Evolutionary conservation across 2,329 filamentous ascomycete species (phyloP).

Genomic region (Colletotrichum neosansevieriae): DNA sequence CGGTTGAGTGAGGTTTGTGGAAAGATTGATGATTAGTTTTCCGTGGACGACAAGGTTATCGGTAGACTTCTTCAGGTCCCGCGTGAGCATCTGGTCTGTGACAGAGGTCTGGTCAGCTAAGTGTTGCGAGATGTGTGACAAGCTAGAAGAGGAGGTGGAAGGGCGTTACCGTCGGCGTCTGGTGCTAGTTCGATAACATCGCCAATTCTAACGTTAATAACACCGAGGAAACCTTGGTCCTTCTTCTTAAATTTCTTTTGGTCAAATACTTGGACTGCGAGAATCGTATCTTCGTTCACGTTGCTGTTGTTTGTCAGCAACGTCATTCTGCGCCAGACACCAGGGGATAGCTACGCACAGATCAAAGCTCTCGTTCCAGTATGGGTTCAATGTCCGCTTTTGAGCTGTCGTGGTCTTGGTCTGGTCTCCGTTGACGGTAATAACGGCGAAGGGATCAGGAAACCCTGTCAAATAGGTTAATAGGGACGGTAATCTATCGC

Average conservation of each 20-base stretch:
- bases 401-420: slow-evolving; percentile 98
- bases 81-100: slow-evolving; percentile 97
- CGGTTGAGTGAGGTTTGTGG: slow-evolving; percentile 85
- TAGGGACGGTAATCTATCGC: neutral
- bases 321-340: slow-evolving; percentile 41
- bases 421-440: slow-evolving; percentile 96
- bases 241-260: slow-evolving; percentile 99
- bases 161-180: slow-evolving; percentile 85
- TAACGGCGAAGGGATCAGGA: slow-evolving; percentile 96
- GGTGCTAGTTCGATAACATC: slow-evolving; percentile 92
- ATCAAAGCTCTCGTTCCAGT: slow-evolving; percentile 99
- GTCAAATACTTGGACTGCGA: slow-evolving; percentile 98
- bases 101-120: slow-evolving; percentile 45
- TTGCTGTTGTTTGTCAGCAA: slow-evolving; percentile 65
- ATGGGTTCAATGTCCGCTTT: slow-evolving; percentile 98
- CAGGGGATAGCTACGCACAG: slow-evolving; percentile 72
- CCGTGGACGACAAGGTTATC: slow-evolving; percentile 98
- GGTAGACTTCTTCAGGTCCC: slow-evolving; percentile 96
- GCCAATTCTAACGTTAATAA: slow-evolving; percentile 96
- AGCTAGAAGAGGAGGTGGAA: neutral
- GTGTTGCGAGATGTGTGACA: slow-evolving; percentile 38
- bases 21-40: slow-evolving; percentile 96
- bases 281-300: slow-evolving; percentile 94
- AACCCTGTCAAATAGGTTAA: slow-evolving; percentile 74
- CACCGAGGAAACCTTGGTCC: slow-evolving; percentile 97